phyloP scores from a whole-genome alignment of 495 filamentous ascomycete genomes.

The Hypoxylon fragiforme region DNA sequence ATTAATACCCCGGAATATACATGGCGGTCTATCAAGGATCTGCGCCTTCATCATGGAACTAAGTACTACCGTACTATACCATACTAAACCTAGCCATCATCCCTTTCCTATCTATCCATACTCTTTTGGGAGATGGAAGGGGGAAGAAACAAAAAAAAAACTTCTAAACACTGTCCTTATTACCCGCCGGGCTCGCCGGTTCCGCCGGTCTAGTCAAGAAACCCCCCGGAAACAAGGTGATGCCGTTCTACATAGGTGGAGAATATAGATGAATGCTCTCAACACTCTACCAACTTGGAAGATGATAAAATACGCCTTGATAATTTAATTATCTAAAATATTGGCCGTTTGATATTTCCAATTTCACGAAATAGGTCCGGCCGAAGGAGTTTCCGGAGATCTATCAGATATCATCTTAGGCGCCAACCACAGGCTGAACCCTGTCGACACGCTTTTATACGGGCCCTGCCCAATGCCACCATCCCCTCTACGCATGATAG shows the following conservation, averaged over 20 bases:
- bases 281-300: no score
- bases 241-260: no score
- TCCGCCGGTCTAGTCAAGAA: slow-evolving; percentile 9
- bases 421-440: slow-evolving; percentile 28
- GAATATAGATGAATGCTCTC: no score
- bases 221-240: slow-evolving; percentile 13
- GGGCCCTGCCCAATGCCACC: slow-evolving; percentile 25
- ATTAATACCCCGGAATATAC: no score
- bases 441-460: slow-evolving; percentile 25
- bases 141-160: background rate
- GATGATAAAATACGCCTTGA: background rate
- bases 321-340: no score
- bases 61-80: no score
- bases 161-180: background rate
- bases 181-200: slow-evolving; percentile 7
- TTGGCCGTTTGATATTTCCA: no score
- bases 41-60: slow-evolving; percentile 12
- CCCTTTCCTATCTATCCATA: no score
- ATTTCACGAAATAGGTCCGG: slow-evolving; percentile 18
- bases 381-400: slow-evolving; percentile 21
- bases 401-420: slow-evolving; percentile 34
- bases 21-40: slow-evolving; percentile 14
- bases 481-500: slow-evolving; percentile 15
- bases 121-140: background rate
- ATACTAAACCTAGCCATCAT: no score